Evolutionary conservation across 768 basidiomycete species (phyloP).

Genomic region (Hypsizygus marmoreus): DNA sequence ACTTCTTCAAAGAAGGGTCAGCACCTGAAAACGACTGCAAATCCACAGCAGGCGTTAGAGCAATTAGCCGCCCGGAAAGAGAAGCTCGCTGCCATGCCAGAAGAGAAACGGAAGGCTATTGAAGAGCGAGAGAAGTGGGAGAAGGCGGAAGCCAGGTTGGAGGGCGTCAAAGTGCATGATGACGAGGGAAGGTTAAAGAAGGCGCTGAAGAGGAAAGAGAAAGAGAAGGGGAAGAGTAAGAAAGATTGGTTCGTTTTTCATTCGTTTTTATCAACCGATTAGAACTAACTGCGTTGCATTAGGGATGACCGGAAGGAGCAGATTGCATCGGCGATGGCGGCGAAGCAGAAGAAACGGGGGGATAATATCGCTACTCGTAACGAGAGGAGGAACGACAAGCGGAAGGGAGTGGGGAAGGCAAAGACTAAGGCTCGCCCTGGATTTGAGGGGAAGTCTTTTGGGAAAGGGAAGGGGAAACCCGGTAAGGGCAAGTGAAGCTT

Average conservation of each 20-base stretch:
- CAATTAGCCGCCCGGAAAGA: constrained; percentile 79
- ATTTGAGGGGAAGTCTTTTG: constrained; percentile 84
- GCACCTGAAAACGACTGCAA: constrained; percentile 69
- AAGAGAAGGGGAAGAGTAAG: constrained; percentile 82
- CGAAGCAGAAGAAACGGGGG: constrained; percentile 85
- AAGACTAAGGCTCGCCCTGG: constrained; percentile 75
- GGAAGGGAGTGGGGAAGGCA: constrained; percentile 48
- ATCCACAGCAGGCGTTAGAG: constrained; percentile 83
- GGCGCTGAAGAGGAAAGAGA: constrained; percentile 90
- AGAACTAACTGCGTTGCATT: constrained; percentile 6
- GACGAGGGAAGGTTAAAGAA: constrained; percentile 87
- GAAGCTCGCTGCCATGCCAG: constrained; percentile 73
- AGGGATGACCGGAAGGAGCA: constrained; percentile 91
- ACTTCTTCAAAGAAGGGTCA: constrained; percentile 51
- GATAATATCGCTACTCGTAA: constrained; percentile 90
- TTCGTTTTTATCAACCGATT: constrained; percentile 3
- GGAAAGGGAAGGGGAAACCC: constrained; percentile 48
- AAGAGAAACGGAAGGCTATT: constrained; percentile 78
- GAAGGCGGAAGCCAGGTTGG: constrained; percentile 84
- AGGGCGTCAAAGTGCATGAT: constrained; percentile 90
- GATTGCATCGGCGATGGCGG: constrained; percentile 70
- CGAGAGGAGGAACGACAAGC: constrained; percentile 74
- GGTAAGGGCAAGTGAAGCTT: too few relatives aligned
- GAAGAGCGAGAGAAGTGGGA: constrained; percentile 88
- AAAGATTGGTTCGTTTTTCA: constrained; percentile 68